A percentile compares a stretch with the other conserved stretches of the same genome.
phyloP scores from a whole-genome alignment of 768 basidiomycete species.

The Boletus edulis region DNA sequence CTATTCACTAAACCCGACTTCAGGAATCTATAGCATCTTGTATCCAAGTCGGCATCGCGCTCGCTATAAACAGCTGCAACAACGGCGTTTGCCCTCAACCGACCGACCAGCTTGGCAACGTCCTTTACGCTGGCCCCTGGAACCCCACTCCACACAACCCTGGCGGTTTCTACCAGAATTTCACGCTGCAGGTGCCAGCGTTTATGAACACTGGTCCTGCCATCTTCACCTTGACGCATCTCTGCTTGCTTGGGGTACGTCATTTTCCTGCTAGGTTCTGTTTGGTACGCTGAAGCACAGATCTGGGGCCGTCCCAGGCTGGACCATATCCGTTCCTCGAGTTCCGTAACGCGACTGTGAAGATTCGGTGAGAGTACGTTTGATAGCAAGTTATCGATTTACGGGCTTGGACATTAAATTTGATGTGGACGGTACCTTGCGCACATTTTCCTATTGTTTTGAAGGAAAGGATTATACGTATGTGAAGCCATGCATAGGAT shows the following conservation, averaged over 20 bases:
- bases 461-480: too few relatives aligned
- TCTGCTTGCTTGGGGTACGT: conserved; percentile 30
- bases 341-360: conserved; percentile 18
- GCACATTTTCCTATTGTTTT: too few relatives aligned
- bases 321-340: conserved; percentile 27
- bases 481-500: too few relatives aligned
- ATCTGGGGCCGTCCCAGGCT: conserved; percentile 8
- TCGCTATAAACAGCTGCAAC: conserved; percentile 19
- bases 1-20: background rate
- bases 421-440: too few relatives aligned
- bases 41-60: conserved; percentile 32
- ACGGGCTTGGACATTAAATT: too few relatives aligned
- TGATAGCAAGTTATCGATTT: too few relatives aligned
- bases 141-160: conserved; percentile 15
- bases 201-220: conserved; percentile 17
- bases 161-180: conserved; percentile 30
- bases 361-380: too few relatives aligned
- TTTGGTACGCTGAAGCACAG: background rate
- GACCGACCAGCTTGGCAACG: conserved; percentile 16
- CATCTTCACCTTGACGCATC: conserved; percentile 29
- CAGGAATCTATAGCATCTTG: conserved; percentile 19
- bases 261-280: background rate
- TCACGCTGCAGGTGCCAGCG: conserved; percentile 17
- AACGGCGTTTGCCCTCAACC: conserved; percentile 26
- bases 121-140: conserved; percentile 32